These are phyloP conservation scores for Collybia nuda DNA, from an alignment of 768 basidiomycete species.

Conservation along the genomic window DNA sequence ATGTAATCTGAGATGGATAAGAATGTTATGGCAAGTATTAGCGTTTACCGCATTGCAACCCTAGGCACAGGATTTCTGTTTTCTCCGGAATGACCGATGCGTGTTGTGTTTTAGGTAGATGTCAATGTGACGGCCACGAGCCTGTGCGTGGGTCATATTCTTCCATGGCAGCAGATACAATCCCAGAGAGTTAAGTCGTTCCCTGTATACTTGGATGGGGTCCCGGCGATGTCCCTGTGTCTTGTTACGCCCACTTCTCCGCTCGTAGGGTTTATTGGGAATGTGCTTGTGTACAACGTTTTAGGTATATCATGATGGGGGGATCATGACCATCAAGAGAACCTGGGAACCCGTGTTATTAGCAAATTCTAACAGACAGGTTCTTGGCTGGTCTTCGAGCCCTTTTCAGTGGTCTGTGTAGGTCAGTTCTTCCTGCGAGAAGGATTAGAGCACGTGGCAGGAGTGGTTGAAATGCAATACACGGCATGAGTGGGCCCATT, in stretches of 20 bases:
- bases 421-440: conserved; percentile 33
- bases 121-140: conserved; percentile 56
- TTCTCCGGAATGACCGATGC: conserved; percentile 17
- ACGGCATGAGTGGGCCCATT: too few species aligned
- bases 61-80: too few species aligned
- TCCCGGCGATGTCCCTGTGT: conserved; percentile 30
- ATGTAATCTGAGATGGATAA: too few species aligned
- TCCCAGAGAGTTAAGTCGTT: conserved; percentile 41
- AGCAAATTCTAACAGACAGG: conserved; percentile 42
- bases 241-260: too few species aligned
- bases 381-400: conserved; percentile 41
- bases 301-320: conserved; percentile 14
- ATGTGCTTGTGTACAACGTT: conserved; percentile 17
- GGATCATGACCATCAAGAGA: too few species aligned
- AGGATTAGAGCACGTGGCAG: neutral
- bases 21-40: too few species aligned
- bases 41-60: too few species aligned
- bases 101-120: conserved; percentile 44
- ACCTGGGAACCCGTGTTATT: too few species aligned
- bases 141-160: conserved; percentile 46
- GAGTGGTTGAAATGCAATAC: too few species aligned
- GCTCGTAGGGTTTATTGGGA: too few species aligned
- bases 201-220: conserved; percentile 27
- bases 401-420: conserved; percentile 38
- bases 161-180: conserved; percentile 45